phyloP scores from a whole-genome alignment of 1,139 yeast species.

The Yamadazyma taylorii region DNA sequence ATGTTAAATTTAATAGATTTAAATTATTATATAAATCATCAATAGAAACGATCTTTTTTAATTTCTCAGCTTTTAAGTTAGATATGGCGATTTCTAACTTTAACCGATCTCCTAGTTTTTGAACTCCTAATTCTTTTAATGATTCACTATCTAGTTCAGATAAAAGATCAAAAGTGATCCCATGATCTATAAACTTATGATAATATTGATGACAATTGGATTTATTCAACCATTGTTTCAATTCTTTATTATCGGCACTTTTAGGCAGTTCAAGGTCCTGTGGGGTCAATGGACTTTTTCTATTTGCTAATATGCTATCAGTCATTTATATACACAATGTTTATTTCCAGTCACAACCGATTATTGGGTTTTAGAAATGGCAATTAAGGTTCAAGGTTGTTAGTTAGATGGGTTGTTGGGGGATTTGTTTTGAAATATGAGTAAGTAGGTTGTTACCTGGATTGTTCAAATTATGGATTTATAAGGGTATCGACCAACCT shows the following conservation, averaged over 20 bases:
- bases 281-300: constrained; percentile 1
- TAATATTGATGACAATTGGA: constrained; percentile 40
- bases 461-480: too few species aligned
- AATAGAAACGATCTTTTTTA: constrained; percentile 33
- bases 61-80: constrained; percentile 36
- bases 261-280: constrained; percentile 9
- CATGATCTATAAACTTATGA: constrained; percentile 43
- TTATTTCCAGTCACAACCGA: too few species aligned
- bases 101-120: constrained; percentile 79
- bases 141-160: constrained; percentile 68
- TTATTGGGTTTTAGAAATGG: too few species aligned
- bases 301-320: neutral
- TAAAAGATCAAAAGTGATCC: constrained; percentile 59
- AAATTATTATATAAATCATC: constrained; percentile 29
- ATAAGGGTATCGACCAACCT: too few species aligned
- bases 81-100: constrained; percentile 57
- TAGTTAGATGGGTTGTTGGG: too few species aligned
- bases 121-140: constrained; percentile 72
- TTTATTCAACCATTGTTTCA: constrained; percentile 38
- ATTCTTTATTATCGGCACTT: constrained; percentile 19
- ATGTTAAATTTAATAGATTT: constrained; percentile 18
- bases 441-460: too few species aligned
- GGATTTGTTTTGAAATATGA: too few species aligned
- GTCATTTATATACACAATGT: neutral
- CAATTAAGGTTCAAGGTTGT: too few species aligned